Base-by-base conservation (phyloP, 805 yeast genomes). In the Candida boleticola region DNA sequence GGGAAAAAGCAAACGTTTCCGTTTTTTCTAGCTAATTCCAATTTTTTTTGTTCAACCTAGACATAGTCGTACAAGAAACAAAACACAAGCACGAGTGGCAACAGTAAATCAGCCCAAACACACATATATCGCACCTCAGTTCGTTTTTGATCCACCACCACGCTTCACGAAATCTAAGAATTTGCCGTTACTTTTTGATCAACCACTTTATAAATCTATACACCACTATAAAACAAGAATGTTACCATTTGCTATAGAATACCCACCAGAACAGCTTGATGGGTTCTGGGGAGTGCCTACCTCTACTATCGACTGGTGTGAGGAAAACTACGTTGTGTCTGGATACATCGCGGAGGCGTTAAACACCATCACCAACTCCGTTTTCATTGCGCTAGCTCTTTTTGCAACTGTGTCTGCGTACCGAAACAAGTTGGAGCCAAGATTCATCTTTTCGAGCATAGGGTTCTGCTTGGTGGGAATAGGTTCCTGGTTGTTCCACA, bases 241-340 rank as follows among this genome's bases (percentile, higher is more conserved):
- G 70, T 62, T 74, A 21, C 80, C 79, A 13, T 74, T 74, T 57
- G 74, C 79, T 4, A 46, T 55, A 47, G 78, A 80, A 1, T 80
- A 80, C 52, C 85, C 87, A 0, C 71, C 71, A 5, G 77, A 72
- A 26, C 77, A 79, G 32, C 50, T 57, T n/a, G 43, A 62, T 13
- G 90, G 89, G 1, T 82, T 62, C 58, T 88, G 96, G 96, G 93
- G 93, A 1, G 66, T 71, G 4, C 85, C 86, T 2, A 89, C 98
- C 0, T 79, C 96, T 29, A 90, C 98, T n/a, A 93, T 93, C 29
- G 99, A 92, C 58, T 92, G 98, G 98, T 92, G 99, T 65, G 99
- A 92, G 57, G 98, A 93, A 63, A 92, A 92, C 67, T 92, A 92
- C 59, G 92, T 89, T 9, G 86, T 90, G 1, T 77, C 92, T 10